Conservation (phyloP, 257 asterid species). For the Cynanchum wilfordii region DNA sequence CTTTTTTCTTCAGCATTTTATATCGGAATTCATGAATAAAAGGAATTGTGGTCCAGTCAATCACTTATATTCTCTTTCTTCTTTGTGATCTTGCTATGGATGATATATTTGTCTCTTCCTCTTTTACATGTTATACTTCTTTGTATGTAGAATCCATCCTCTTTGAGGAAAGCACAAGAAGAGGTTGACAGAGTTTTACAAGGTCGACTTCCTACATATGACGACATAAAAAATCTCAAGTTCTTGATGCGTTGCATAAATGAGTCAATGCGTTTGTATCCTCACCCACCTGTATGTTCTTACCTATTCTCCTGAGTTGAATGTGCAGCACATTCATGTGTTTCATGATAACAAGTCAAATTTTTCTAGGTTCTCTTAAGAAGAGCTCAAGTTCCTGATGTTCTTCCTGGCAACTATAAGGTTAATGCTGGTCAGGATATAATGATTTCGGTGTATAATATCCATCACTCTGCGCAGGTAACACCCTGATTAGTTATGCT, state of each 20-base stretch:
- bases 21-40: neutral
- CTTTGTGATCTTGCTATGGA: neutral
- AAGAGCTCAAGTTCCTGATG: slow-evolving; percentile 80
- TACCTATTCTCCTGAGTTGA: neutral
- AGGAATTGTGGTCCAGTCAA: neutral
- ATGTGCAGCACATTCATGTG: neutral
- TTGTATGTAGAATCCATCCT: slow-evolving; percentile 49
- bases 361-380: slow-evolving; percentile 63
- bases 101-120: neutral
- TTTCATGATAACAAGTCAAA: slow-evolving; percentile 11
- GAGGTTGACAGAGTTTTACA: slow-evolving; percentile 81
- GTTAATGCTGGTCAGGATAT: slow-evolving; percentile 91
- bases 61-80: neutral
- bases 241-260: slow-evolving; percentile 78
- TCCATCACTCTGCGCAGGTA: slow-evolving; percentile 88
- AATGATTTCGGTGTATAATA: slow-evolving; percentile 94
- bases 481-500: neutral
- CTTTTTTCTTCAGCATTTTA: neutral
- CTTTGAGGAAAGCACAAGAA: slow-evolving; percentile 73
- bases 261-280: slow-evolving; percentile 92
- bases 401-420: slow-evolving; percentile 86
- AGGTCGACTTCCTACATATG: slow-evolving; percentile 77
- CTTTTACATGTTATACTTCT: slow-evolving; percentile 8
- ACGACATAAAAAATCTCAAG: slow-evolving; percentile 76
- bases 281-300: slow-evolving; percentile 92